These are phyloP conservation scores for Salicornia ramosissima DNA, from an alignment of 148 eudicot genomes.

Conservation along the genomic window DNA sequence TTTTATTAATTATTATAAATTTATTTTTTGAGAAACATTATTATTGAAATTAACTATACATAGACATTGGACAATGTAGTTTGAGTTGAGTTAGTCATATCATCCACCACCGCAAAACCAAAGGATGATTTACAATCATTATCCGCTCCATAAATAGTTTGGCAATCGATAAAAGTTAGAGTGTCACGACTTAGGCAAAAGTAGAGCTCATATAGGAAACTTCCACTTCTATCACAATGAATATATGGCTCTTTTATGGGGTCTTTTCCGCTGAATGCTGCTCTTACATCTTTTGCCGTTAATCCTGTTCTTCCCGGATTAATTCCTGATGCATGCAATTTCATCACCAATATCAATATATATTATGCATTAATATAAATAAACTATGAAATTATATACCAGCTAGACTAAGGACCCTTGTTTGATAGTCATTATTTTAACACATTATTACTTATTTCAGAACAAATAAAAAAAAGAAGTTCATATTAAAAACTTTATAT, in stretches of 20 bases:
- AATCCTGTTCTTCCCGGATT: neutral
- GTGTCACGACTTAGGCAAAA: conserved; percentile 1
- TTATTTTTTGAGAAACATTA: too few species aligned
- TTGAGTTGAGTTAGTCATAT: too few species aligned
- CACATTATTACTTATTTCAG: too few species aligned
- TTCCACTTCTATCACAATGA: neutral
- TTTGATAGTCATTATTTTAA: neutral
- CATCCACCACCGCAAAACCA: too few species aligned
- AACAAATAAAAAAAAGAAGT: too few species aligned
- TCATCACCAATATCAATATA: neutral
- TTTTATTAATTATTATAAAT: too few species aligned
- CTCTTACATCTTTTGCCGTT: neutral
- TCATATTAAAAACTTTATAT: too few species aligned
- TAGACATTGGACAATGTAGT: too few species aligned
- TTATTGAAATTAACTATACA: too few species aligned
- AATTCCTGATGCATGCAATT: neutral
- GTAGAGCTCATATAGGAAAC: conserved; percentile 4
- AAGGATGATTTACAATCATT: neutral
- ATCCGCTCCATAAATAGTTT: neutral
- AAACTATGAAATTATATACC: neutral
- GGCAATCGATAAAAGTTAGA: neutral
- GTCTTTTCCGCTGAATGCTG: neutral
- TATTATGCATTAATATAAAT: neutral
- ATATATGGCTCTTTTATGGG: neutral
- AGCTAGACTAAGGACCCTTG: too few species aligned